These are phyloP conservation scores for Penicillium sp. DNA, from an alignment of 2,329 filamentous ascomycete species.

Conservation along the genomic window DNA sequence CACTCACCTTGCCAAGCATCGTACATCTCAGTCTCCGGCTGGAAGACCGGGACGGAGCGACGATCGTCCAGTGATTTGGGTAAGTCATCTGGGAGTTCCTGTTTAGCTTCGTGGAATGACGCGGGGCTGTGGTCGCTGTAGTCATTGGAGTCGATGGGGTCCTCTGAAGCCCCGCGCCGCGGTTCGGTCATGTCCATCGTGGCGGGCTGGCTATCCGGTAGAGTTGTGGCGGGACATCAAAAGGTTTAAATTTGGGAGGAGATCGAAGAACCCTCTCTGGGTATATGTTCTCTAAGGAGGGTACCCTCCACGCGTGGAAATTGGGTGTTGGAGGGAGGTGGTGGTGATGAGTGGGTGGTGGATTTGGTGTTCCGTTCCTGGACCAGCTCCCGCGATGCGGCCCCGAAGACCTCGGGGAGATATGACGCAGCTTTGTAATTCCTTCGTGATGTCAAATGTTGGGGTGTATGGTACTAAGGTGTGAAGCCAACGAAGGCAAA, in stretches of 20 bases:
- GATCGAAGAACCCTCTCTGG: slow-evolving; percentile 14
- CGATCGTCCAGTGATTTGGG: slow-evolving; percentile 91
- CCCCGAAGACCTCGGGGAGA: background rate
- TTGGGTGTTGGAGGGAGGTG: background rate
- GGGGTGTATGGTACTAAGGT: background rate
- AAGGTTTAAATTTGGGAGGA: slow-evolving; percentile 8
- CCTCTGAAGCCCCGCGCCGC: slow-evolving; percentile 34
- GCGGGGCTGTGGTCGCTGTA: slow-evolving; percentile 24
- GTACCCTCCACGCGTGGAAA: background rate
- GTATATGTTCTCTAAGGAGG: background rate
- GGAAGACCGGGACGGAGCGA: slow-evolving; percentile 63
- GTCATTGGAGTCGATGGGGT: slow-evolving; percentile 22
- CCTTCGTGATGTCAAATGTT: background rate
- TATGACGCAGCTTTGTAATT: slow-evolving; percentile 9
- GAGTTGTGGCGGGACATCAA: slow-evolving; percentile 23
- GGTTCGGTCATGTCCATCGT: slow-evolving; percentile 39
- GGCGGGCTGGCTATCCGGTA: slow-evolving; percentile 18
- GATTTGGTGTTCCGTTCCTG: slow-evolving; percentile 12
- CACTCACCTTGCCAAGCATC: slow-evolving; percentile 93
- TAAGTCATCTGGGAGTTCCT: slow-evolving; percentile 73
- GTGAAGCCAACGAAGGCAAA: background rate
- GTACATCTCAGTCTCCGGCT: slow-evolving; percentile 92
- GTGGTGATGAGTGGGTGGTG: background rate
- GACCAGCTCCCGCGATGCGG: slow-evolving; percentile 1
- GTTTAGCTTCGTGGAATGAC: slow-evolving; percentile 23